Base-by-base conservation (phyloP, 768 basidiomycete species). In the Pleurotus tuoliensis region DNA sequence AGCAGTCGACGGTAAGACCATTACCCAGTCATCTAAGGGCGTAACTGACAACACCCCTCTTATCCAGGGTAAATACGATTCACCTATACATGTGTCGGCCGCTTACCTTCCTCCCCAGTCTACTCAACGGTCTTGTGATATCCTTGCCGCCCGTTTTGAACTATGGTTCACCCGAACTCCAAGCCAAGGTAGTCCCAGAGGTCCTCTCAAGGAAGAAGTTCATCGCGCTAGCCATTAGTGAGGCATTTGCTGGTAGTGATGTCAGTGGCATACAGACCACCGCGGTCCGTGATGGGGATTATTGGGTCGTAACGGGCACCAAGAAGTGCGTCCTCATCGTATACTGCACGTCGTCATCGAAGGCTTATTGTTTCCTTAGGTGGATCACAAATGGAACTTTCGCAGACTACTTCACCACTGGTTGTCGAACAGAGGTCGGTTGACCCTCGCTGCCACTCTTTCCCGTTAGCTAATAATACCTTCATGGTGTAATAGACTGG, bases 381-480 rank as follows among this genome's bases (percentile, higher is more conserved):
- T 94, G 91, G 92, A 93, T 94, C 59, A 92, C 92, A 43, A 94
- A 94, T 63, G 89, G 93, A 56, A 84, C 81, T 16, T 90, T 91
- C 66, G 82, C 86, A 6, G 90, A 94, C 72, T 92, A 88, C 66
- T 92, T 93, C 69, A 90, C 90, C 0, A 90, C 89, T 4, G 81
- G 83, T 1, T 90, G 88, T 71, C 81, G 74, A 64, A 90, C 89
- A 18, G 84, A 88, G 54, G 87, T 84, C 63, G 16, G 71, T 11
- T 25, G 45, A 30, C 15, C 5, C 1, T 9, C 15, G 51, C 15
- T 39, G 9, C 39, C 30, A 0, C 16, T 27, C 43, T 12, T 34
- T 58, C 50, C 13, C 34, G 27, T 20, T 11, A 34, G 5, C 9
- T 37, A 37, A 46, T 39, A 40, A 43, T 22, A n/a, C 18, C 30